phyloP scores from a whole-genome alignment of 169 alveolate species.

The Plasmodium billcollinsi region DNA sequence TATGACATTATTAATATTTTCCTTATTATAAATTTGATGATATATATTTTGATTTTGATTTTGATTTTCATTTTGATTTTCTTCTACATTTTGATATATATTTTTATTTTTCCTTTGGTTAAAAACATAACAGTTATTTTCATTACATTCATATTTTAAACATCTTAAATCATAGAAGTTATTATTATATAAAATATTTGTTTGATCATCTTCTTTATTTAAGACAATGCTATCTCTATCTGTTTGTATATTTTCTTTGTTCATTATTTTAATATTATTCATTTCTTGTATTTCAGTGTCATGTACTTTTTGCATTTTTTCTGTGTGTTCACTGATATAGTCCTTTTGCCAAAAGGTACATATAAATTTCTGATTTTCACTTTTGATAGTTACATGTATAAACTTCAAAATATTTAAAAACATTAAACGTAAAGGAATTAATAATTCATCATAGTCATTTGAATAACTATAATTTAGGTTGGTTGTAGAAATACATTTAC shows the following conservation, averaged over 20 bases:
- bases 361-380: not conserved
- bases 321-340: not conserved
- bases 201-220: conserved; percentile 8
- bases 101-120: conserved; percentile 4
- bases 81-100: not conserved
- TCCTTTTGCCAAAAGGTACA: conserved; percentile 56
- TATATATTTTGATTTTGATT: too few species aligned
- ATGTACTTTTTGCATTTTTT: not conserved
- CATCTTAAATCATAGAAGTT: not conserved
- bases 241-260: too few species aligned
- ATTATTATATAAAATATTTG: not conserved
- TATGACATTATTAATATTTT: not conserved
- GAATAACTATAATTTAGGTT: not conserved
- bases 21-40: not conserved
- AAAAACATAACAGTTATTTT: conserved; percentile 47
- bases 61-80: not conserved
- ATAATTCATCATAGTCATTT: conserved; percentile 11
- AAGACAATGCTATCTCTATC: too few species aligned
- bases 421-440: conserved; percentile 37
- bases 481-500: conserved; percentile 24
- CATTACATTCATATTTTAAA: conserved; percentile 5
- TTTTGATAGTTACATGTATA: conserved; percentile 9
- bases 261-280: not conserved
- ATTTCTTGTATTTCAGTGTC: not conserved
- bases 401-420: conserved; percentile 24